Evolutionary conservation across 2,329 filamentous ascomycete species (phyloP).

Genomic region (Exophiala spinifera): DNA sequence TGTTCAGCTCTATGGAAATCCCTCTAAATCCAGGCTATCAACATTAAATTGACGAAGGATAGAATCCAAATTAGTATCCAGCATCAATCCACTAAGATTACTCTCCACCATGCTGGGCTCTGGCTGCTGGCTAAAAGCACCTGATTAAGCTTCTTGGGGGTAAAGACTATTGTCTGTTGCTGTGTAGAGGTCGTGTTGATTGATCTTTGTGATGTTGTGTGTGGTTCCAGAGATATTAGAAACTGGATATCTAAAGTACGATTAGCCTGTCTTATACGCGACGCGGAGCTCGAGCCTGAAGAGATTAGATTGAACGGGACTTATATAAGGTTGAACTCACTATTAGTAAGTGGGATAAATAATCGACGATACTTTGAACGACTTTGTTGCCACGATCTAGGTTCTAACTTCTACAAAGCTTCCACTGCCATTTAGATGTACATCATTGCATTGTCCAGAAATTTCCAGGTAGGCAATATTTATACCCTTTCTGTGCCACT

Average conservation of each 20-base stretch:
- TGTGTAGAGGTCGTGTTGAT: too few species aligned
- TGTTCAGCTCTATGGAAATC: too few species aligned
- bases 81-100: too few species aligned
- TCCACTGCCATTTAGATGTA: constrained; percentile 11
- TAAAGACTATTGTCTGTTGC: too few species aligned
- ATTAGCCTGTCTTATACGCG: background rate
- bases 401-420: constrained; percentile 7
- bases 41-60: too few species aligned
- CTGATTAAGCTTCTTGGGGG: too few species aligned
- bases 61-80: too few species aligned
- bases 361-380: constrained; percentile 4
- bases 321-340: background rate
- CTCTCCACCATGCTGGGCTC: too few species aligned
- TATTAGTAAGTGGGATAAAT: constrained; percentile 4
- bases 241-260: background rate
- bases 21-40: too few species aligned
- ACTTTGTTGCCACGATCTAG: constrained; percentile 11
- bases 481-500: background rate
- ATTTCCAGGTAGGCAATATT: background rate
- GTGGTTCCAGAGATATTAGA: too few species aligned
- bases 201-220: too few species aligned
- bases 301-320: background rate
- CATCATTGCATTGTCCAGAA: background rate
- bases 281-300: background rate
- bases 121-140: too few species aligned